Conservation (phyloP, 768 basidiomycete species). For the Lyophyllum semitale region DNA sequence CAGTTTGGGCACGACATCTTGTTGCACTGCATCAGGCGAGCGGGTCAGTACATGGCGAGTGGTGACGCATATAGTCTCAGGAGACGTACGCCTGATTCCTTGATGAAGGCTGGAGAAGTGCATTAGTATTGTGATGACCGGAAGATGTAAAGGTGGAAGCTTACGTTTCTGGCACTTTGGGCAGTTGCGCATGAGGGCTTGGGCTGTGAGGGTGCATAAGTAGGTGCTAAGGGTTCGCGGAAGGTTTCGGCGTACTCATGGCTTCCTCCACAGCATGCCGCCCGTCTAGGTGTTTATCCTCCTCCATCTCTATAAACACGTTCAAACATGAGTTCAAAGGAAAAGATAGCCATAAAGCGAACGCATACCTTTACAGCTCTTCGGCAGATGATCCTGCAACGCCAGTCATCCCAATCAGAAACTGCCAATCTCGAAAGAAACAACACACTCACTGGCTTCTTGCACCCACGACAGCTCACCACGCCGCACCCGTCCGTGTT, state of each 20-base stretch:
- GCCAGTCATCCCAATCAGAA: background rate
- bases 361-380: slow-evolving; percentile 67
- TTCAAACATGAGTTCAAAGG: background rate
- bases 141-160: slow-evolving; percentile 10
- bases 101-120: slow-evolving; percentile 66
- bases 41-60: background rate
- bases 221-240: background rate
- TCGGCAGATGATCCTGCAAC: slow-evolving; percentile 76
- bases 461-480: slow-evolving; percentile 80
- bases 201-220: slow-evolving; percentile 42
- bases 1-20: slow-evolving; percentile 87
- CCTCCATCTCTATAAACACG: slow-evolving; percentile 65
- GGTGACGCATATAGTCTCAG: background rate
- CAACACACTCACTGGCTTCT: slow-evolving; percentile 55
- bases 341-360: background rate
- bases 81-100: slow-evolving; percentile 68
- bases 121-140: slow-evolving; percentile 4
- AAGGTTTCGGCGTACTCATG: slow-evolving; percentile 63
- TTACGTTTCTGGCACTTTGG: slow-evolving; percentile 82
- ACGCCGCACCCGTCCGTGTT: slow-evolving; percentile 70
- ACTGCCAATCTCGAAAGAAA: background rate
- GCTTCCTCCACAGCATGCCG: slow-evolving; percentile 87
- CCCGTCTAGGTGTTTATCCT: slow-evolving; percentile 73
- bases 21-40: slow-evolving; percentile 65
- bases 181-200: slow-evolving; percentile 85